Conservation (phyloP, 148 eudicot species). For the Amaranthus cruentus region DNA sequence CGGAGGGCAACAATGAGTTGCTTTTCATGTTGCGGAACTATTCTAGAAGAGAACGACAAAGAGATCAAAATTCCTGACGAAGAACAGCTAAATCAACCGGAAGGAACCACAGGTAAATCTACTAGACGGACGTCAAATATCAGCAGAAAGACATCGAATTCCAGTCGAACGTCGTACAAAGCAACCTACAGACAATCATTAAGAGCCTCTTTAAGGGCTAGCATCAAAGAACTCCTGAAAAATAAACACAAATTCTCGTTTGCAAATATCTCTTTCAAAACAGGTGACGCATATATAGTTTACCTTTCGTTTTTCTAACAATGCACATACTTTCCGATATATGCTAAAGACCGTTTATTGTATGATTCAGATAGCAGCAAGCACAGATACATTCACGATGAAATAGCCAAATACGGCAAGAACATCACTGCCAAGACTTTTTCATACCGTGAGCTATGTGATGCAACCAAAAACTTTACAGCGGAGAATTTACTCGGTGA, state of each 20-base stretch:
- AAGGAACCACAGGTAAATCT: constrained; percentile 1
- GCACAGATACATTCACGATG: constrained; percentile 66
- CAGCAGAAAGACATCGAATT: background rate
- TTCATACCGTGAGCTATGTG: constrained; percentile 45
- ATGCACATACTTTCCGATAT: background rate
- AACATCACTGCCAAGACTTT: constrained; percentile 53
- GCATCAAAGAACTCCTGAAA: constrained; percentile 38
- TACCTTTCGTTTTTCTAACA: background rate
- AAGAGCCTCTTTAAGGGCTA: constrained; percentile 37
- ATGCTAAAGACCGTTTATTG: background rate
- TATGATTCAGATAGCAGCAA: constrained; percentile 62
- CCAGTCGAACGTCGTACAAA: no score
- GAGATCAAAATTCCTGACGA: constrained; percentile 1
- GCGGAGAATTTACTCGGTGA: constrained; percentile 58
- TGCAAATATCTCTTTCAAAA: constrained; percentile 62
- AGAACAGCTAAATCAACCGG: constrained; percentile 5
- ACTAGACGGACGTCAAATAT: background rate
- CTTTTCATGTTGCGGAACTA: constrained; percentile 26
- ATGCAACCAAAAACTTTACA: constrained; percentile 58
- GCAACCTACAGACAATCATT: background rate
- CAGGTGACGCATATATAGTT: constrained; percentile 35
- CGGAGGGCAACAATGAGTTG: constrained; percentile 27
- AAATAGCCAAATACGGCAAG: constrained; percentile 63
- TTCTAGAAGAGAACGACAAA: background rate
- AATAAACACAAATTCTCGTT: constrained; percentile 39